These are phyloP conservation scores for Trifolium subterraneum DNA, from an alignment of 306 rosid genomes.

Conservation along the genomic window DNA sequence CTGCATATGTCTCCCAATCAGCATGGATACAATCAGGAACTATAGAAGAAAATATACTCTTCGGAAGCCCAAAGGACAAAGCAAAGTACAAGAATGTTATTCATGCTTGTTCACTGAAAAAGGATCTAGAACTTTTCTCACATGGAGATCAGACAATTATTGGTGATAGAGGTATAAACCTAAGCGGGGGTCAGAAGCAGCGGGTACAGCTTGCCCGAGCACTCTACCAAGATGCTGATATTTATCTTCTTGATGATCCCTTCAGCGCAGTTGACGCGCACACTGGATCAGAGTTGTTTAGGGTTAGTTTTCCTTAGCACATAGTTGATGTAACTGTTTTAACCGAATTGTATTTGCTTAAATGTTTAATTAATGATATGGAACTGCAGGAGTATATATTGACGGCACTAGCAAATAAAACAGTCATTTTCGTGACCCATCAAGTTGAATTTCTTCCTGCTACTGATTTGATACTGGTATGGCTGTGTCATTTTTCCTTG, in stretches of 20 bases:
- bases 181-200: slow-evolving; percentile 99
- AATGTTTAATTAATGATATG: slow-evolving; percentile 47
- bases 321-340: slow-evolving; percentile 37
- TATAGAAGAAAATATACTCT: slow-evolving; percentile 95
- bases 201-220: slow-evolving; percentile 99
- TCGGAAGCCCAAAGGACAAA: slow-evolving; percentile 92
- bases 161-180: slow-evolving; percentile 96
- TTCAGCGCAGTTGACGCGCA: slow-evolving; percentile 99
- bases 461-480: slow-evolving; percentile 94
- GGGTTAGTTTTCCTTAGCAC: slow-evolving; percentile 49
- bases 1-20: slow-evolving; percentile 93
- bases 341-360: slow-evolving; percentile 44
- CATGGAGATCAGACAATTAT: slow-evolving; percentile 98
- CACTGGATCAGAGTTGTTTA: slow-evolving; percentile 85
- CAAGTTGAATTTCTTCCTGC: slow-evolving; percentile 98
- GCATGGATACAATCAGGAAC: slow-evolving; percentile 99
- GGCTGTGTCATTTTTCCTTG: slow-evolving; percentile 40
- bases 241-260: slow-evolving; percentile 98
- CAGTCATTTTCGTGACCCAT: slow-evolving; percentile 94
- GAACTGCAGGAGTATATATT: slow-evolving; percentile 91
- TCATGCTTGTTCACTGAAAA: slow-evolving; percentile 94
- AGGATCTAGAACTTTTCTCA: slow-evolving; percentile 90
- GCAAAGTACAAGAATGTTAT: slow-evolving; percentile 95
- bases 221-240: slow-evolving; percentile 96
- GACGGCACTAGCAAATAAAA: slow-evolving; percentile 85